Evolutionary conservation across 176 grass and related monocot genomes (phyloP), one percentile per base, ranked within the genome.

Genomic region (Avena eriantha): DNA sequence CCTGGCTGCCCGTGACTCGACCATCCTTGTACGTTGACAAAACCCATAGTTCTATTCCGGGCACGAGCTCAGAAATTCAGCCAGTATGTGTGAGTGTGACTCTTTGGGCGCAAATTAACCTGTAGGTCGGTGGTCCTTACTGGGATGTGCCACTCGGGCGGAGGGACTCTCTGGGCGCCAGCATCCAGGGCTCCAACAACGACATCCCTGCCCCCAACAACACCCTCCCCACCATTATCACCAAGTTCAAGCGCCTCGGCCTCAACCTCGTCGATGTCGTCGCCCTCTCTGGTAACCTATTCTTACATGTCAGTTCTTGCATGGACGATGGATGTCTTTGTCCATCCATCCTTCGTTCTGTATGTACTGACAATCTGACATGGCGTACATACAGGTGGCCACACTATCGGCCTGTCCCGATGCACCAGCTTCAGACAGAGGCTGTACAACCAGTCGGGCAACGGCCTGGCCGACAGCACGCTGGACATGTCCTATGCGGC

Each of bases 81-180:
- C 36, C 0, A 41, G 36, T 41, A 36, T 36, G 35, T 36, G 35
- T 33, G 64, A 23, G 16, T 21, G n/a, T 36, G 41, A 34, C 36
- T 84, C 7, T 72, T 63, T 77, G 88, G 59, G 57, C 49, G 69
- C 50, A 31, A 82, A 74, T 2, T 14, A 75, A 84, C 5, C 58
- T 50, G 48, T 55, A 98, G 93, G 92, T 90, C 19, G 97, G 97
- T 49, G 97, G 97, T 18, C 97, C 92, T 0, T 78, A 51, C 83
- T 98, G 92, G 73, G 73, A 76, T 0, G 73, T 76, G 5, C 73
- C 73, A 0, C 73, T 76, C 15, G 73, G 73, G 23, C 73, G 73
- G 48, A 76, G 73, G 73, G 73, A 76, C 73, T 76, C 73, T 76
- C 15, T 76, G 1, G 73, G 73, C 8, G 73, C 73, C 3, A 76